Conservation (phyloP, 768 basidiomycete genomes). For the Auriscalpium orientale region DNA sequence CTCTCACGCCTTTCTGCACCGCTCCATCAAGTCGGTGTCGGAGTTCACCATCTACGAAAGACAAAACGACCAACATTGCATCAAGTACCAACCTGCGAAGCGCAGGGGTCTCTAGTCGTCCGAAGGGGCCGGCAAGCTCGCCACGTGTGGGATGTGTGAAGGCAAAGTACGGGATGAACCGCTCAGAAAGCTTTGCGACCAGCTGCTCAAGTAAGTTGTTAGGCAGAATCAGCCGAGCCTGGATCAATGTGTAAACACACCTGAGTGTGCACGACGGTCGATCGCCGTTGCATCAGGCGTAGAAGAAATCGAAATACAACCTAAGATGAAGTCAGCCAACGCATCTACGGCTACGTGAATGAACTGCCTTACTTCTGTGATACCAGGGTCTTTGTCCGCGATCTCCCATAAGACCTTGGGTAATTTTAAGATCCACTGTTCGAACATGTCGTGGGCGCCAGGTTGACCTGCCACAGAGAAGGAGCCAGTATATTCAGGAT, state of each 20-base stretch:
- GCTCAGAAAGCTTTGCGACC: conserved; percentile 47
- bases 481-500: conserved; percentile 42
- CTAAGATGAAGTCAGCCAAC: conserved; percentile 21
- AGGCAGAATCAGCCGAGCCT: conserved; percentile 6
- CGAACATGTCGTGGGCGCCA: conserved; percentile 27
- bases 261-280: conserved; percentile 34
- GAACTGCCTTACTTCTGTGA: conserved; percentile 48
- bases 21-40: conserved; percentile 10
- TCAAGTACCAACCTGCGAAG: conserved; percentile 59
- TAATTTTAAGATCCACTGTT: conserved; percentile 67
- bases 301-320: conserved; percentile 57
- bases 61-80: conserved; percentile 35
- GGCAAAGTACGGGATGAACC: conserved; percentile 74
- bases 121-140: conserved; percentile 67
- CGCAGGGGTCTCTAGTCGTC: conserved; percentile 44
- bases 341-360: neutral
- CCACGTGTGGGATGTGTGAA: conserved; percentile 73
- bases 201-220: conserved; percentile 1
- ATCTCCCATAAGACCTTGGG: conserved; percentile 85
- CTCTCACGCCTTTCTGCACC: conserved; percentile 16
- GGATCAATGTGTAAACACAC: conserved; percentile 26
- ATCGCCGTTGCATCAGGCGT: conserved; percentile 48
- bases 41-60: conserved; percentile 1
- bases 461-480: conserved; percentile 32
- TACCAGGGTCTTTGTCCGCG: conserved; percentile 43